Percentiles rank a stretch among this genome's conserved stretches.
phyloP scores from a whole-genome alignment of 2,329 filamentous ascomycete genomes.

The Fusarium decemcellulare region DNA sequence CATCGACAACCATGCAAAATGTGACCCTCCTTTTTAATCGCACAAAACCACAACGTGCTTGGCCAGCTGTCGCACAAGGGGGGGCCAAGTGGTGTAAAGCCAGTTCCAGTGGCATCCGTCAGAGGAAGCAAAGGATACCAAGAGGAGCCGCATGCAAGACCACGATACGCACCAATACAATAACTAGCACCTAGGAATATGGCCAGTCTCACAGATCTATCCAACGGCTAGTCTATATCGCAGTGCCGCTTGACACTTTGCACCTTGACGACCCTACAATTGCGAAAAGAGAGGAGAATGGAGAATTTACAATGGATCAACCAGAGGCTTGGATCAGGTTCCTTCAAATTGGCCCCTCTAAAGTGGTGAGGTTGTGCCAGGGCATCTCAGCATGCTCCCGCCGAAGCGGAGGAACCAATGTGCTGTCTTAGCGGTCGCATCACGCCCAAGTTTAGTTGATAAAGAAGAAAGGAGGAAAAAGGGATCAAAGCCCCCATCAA shows the following conservation, averaged over 20 bases:
- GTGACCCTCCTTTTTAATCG: too few relatives aligned
- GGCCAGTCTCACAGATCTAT: too few relatives aligned
- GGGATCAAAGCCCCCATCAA: constrained; percentile 15
- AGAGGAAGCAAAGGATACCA: too few relatives aligned
- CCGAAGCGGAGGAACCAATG: constrained; percentile 67
- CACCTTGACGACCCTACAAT: constrained; percentile 3
- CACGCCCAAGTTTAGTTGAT: constrained; percentile 86
- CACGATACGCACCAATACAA: too few relatives aligned
- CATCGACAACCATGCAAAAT: too few relatives aligned
- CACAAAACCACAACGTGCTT: too few relatives aligned
- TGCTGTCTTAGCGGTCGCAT: constrained; percentile 74
- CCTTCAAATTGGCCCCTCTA: constrained; percentile 73
- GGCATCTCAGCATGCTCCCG: constrained; percentile 76
- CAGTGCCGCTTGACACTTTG: neutral
- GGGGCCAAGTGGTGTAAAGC: too few relatives aligned
- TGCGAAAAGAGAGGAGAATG: constrained; percentile 6
- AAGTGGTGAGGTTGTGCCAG: constrained; percentile 74
- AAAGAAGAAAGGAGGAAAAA: constrained; percentile 58
- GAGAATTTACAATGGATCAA: constrained; percentile 48
- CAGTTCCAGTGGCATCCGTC: too few relatives aligned
- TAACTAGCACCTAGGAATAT: too few relatives aligned
- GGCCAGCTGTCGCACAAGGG: too few relatives aligned
- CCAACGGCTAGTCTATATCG: too few relatives aligned
- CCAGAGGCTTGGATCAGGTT: constrained; percentile 71
- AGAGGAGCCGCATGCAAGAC: too few relatives aligned